Conservation (phyloP, 768 basidiomycete genomes). For the Tylopilus rubrobrunneus region DNA sequence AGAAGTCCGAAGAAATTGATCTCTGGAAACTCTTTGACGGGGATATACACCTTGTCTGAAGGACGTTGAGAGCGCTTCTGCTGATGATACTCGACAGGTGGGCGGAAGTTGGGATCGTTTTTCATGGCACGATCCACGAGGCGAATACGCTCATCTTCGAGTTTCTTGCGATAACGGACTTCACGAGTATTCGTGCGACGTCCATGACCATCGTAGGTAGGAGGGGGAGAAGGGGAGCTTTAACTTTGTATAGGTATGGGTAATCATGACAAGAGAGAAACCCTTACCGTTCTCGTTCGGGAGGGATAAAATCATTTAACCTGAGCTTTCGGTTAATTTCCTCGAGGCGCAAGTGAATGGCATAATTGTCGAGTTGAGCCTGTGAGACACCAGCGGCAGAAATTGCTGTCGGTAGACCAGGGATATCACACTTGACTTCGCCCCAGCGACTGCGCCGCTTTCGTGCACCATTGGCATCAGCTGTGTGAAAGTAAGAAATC, state of each 20-base stretch:
- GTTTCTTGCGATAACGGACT: slow-evolving; percentile 94
- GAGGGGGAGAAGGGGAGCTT: slow-evolving; percentile 94
- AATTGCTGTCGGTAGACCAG: slow-evolving; percentile 92
- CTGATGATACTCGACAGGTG: slow-evolving; percentile 94
- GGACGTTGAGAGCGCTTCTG: slow-evolving; percentile 92
- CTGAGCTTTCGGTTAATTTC: slow-evolving; percentile 96
- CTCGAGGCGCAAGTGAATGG: slow-evolving; percentile 91
- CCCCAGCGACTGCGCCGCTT: slow-evolving; percentile 99
- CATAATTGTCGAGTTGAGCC: slow-evolving; percentile 96
- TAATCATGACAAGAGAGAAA: background rate
- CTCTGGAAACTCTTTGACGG: slow-evolving; percentile 99
- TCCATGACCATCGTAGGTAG: slow-evolving; percentile 96
- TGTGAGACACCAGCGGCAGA: slow-evolving; percentile 91
- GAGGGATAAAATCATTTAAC: slow-evolving; percentile 92
- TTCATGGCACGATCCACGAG: slow-evolving; percentile 97
- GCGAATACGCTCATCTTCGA: slow-evolving; percentile 86
- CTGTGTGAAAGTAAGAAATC: slow-evolving; percentile 47
- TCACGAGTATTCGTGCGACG: slow-evolving; percentile 98
- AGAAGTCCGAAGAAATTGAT: slow-evolving; percentile 99
- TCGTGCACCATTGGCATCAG: slow-evolving; percentile 81
- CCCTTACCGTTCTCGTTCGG: slow-evolving; percentile 81
- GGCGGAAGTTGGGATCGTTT: slow-evolving; percentile 96
- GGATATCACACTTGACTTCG: slow-evolving; percentile 86
- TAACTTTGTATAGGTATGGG: slow-evolving; percentile 12
- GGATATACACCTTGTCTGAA: slow-evolving; percentile 98